A percentile compares a stretch with the other conserved stretches of the same genome.
Evolutionary conservation across 2,329 filamentous ascomycete species (phyloP).

Genomic region (Aspergillus luchuensis): DNA sequence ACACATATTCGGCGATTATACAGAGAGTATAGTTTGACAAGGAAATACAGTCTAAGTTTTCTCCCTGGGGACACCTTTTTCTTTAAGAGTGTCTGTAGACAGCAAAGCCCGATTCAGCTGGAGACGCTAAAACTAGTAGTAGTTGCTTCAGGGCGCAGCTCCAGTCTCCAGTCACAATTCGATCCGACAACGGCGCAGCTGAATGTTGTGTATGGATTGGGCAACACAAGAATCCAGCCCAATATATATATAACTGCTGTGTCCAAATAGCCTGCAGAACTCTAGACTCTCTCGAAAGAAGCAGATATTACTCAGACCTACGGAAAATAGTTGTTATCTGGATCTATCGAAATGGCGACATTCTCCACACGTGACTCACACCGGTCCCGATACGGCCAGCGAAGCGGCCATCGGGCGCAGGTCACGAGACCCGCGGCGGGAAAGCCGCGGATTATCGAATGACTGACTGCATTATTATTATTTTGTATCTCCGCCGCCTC

Average conservation of each 20-base stretch:
- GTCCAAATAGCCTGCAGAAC: background rate
- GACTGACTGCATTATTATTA: constrained; percentile 6
- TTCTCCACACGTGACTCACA: constrained; percentile 36
- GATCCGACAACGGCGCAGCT: constrained; percentile 7
- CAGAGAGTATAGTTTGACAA: background rate
- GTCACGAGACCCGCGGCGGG: constrained; percentile 33
- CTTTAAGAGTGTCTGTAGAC: no score
- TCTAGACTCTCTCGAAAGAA: background rate
- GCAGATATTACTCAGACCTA: background rate
- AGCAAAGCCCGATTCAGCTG: no score
- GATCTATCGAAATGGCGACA: constrained; percentile 5
- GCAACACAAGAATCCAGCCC: background rate
- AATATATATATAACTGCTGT: background rate
- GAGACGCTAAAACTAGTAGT: background rate
- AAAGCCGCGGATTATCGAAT: constrained; percentile 1
- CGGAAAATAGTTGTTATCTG: background rate
- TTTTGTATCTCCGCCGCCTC: background rate
- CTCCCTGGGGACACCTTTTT: background rate
- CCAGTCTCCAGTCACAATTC: background rate
- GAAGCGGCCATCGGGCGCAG: constrained; percentile 35
- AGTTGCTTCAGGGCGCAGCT: background rate
- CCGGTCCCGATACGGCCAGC: constrained; percentile 26
- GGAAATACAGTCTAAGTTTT: background rate
- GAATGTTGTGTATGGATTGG: background rate
- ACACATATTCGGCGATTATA: constrained; percentile 50